Base-by-base conservation (phyloP, 2,329 filamentous ascomycete genomes). In the Cladophialophora psammophila region DNA sequence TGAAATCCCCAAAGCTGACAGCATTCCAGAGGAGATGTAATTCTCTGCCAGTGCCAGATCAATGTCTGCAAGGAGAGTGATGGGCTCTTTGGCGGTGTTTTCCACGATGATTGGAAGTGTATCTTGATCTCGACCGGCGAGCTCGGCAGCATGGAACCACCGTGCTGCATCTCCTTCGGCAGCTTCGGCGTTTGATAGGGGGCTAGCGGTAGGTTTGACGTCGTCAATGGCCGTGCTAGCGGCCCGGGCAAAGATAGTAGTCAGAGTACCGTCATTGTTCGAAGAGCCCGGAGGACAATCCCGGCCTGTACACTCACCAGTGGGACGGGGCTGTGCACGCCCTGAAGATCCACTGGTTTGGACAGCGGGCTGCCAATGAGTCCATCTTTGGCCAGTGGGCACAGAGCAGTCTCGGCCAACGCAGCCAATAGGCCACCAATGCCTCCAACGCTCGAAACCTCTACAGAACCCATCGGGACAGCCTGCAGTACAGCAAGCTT, bases 41-140 rank as follows among this genome's bases (percentile, higher is more conserved):
- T 66, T 66, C 52, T 66, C 64, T 13, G 20, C 56, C 58, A 66
- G 38, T 13, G 36, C 57, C 35, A 66, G 57, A 32, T 62, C 64
- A 26, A 66, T 57, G 53, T 66, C 64, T 50, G 64, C 64, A 12
- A 66, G 50, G 26, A 62, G 58, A 5, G 64, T 50, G 15, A 66
- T 52, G 12, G 64, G 64, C 13, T 62, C 58, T 34, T 34, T 31
- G 18, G 36, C 32, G 10, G 15, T 40, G 15, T 53, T 38, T 26
- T 61, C 57, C 18, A 57, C 58, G 13, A 62, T 42, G 36, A 66
- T 52, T 8, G 58, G 50, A 18, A 66, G 20, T 9, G 58, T 61
- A 53, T 66, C 64, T 40, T 66, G 64, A 42, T 62, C 59, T 9
- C 35, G 52, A 18, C 64, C 64, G 9, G 64, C 38, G 2, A 66